Conservation (phyloP, 2,329 filamentous ascomycete genomes). For the Fusarium haematococcum region DNA sequence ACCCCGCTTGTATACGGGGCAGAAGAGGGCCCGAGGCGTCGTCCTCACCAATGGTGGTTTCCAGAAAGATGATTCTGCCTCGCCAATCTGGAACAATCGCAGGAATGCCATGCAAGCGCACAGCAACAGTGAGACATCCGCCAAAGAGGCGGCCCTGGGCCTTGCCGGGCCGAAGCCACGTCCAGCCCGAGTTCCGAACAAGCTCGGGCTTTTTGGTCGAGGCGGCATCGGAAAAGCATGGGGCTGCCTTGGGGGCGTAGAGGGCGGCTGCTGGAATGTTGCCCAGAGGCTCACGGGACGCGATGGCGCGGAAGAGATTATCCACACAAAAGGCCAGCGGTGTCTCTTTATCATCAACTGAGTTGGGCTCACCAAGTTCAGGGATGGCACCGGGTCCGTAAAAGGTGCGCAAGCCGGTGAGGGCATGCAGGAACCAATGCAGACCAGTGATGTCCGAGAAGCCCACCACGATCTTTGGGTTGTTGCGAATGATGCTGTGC, state of each 20-base stretch:
- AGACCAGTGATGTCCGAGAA: conserved; percentile 57
- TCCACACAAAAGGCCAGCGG: conserved; percentile 47
- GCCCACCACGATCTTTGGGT: conserved; percentile 57
- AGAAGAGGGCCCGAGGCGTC: conserved; percentile 33
- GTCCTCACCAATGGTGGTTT: conserved; percentile 53
- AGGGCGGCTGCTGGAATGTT: conserved; percentile 46
- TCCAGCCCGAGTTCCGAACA: conserved; percentile 46
- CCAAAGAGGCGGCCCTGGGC: conserved; percentile 58
- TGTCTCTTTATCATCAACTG: conserved; percentile 39
- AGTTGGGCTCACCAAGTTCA: conserved; percentile 51
- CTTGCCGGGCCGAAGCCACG: conserved; percentile 52
- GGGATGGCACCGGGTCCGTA: conserved; percentile 56
- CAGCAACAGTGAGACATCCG: conserved; percentile 55
- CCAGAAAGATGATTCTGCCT: conserved; percentile 55
- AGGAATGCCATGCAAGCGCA: conserved; percentile 50
- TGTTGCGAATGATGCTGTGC: conserved; percentile 46
- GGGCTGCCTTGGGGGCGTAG: conserved; percentile 45
- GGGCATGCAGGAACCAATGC: conserved; percentile 55
- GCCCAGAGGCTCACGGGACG: conserved; percentile 43
- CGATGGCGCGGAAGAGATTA: conserved; percentile 49
- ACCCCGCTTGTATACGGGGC: conserved; percentile 46
- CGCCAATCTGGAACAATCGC: conserved; percentile 52
- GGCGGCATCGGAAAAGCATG: conserved; percentile 36
- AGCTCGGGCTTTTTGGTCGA: conserved; percentile 47
- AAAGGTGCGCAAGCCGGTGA: conserved; percentile 56